phyloP scores from a whole-genome alignment of 495 filamentous ascomycete genomes.

The Penicillium fimorum region DNA sequence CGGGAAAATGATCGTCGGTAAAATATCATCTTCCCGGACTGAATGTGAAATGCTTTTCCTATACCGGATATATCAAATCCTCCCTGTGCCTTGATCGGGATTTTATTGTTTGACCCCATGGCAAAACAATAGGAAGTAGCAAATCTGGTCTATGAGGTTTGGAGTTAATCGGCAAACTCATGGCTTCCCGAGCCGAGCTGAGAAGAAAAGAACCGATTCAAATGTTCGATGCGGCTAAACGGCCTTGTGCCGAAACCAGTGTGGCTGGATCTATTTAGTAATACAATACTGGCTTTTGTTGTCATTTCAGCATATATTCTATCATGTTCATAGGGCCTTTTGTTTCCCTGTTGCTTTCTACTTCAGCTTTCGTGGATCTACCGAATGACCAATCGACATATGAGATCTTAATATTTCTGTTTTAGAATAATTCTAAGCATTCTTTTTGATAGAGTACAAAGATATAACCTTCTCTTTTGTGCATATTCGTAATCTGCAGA shows the following conservation, averaged over 20 bases:
- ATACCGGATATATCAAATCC: neutral
- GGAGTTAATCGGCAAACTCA: neutral
- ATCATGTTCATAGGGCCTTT: no score
- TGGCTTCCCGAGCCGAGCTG: neutral
- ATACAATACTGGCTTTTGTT: no score
- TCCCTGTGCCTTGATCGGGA: neutral
- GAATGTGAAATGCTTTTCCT: neutral
- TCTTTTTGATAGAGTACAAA: no score
- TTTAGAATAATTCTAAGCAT: no score
- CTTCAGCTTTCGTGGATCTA: no score
- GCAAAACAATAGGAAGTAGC: neutral
- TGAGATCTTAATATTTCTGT: no score
- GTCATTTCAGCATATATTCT: no score
- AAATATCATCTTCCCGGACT: conserved; percentile 2
- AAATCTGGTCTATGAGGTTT: neutral
- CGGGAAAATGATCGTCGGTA: neutral
- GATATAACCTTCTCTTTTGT: no score
- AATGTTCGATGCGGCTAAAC: neutral
- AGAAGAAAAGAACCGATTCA: neutral
- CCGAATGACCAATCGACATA: no score
- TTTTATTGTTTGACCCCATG: neutral
- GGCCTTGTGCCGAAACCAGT: neutral
- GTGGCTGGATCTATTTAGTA: no score
- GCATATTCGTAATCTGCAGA: no score
- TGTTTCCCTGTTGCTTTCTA: no score